Base-by-base conservation (phyloP, 2,329 filamentous ascomycete species). In the Aspergillus ochraceus region DNA sequence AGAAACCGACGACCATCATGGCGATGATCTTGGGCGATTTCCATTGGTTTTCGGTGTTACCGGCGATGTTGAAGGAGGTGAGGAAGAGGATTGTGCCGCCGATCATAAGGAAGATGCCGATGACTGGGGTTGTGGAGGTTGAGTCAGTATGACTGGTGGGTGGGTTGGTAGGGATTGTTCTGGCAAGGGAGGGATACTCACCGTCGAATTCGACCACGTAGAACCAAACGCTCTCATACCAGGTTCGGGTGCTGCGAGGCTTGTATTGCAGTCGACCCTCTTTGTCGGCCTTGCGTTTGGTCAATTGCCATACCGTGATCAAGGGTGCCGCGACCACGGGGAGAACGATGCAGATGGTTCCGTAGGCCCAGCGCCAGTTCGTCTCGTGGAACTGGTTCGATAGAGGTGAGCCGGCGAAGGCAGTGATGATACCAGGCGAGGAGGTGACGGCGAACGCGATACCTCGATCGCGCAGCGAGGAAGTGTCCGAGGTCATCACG, bases 301-400 rank as follows among this genome's bases (percentile, higher is more conserved):
- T 84, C 64, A 75, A 71, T 58, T 80, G 73, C 65, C 87, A 80
- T n/a, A 87, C 70, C 12, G 73, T 62, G 52, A 83, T 80, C 10
- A 89, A 75, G 0, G 87, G 87, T 6, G 83, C 39, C 2, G 79
- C 80, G 49, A 86, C 76, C 54, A 81, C 68, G 0, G 86, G 86
- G 0, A 83, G 78, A 59, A 89, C 77, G 64, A 90, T 85, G 53
- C 81, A 77, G 65, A 87, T 88, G 42, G 77, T 75, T 24, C 85
- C 87, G 65, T 84, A 88, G 0, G 78, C 85, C 86, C 86, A 89
- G 22, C 84, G 80, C 80, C 82, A 88, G 51, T 80, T 83, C 22
- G 81, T 75, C 0, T 79, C 75, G 0, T 76, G 65, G 52, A 84
- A 74, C 62, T 85, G 83, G 1, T 76, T 74, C 22, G 82, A 72